phyloP scores from a whole-genome alignment of 2,329 filamentous ascomycete genomes.

The Trichoderma gracile region DNA sequence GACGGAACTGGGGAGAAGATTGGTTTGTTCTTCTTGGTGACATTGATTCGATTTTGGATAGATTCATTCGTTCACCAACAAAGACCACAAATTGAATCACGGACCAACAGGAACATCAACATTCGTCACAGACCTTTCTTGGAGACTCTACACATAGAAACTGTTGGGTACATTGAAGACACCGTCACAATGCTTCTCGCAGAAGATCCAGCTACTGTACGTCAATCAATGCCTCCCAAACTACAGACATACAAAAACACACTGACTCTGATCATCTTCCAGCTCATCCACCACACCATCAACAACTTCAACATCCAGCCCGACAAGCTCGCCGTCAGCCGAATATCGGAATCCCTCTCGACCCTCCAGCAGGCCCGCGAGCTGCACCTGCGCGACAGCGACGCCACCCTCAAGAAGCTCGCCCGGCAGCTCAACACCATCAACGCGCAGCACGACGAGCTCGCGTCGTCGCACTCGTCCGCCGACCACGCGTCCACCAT shows the following conservation, averaged over 20 bases:
- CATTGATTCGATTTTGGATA: neutral
- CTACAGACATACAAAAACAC: neutral
- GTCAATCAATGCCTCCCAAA: constrained; percentile 30
- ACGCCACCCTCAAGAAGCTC: constrained; percentile 68
- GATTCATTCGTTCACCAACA: neutral
- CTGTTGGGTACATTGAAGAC: neutral
- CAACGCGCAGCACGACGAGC: constrained; percentile 73
- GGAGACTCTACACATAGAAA: neutral
- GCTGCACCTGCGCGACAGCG: constrained; percentile 70
- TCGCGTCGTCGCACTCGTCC: constrained; percentile 71
- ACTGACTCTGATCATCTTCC: neutral
- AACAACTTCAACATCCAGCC: constrained; percentile 92
- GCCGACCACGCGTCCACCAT: constrained; percentile 81
- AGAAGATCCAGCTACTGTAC: constrained; percentile 84
- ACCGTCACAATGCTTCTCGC: constrained; percentile 78
- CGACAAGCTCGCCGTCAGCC: constrained; percentile 80
- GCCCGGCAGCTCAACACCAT: constrained; percentile 75
- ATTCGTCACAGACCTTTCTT: neutral
- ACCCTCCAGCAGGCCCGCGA: constrained; percentile 84
- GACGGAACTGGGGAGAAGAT: neutral
- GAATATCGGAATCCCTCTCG: constrained; percentile 79
- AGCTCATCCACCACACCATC: constrained; percentile 91
- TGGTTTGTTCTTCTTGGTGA: neutral
- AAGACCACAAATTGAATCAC: neutral
- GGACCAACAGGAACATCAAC: neutral